Evolutionary conservation across 2,329 filamentous ascomycete species (phyloP).

Genomic region (Ophiostoma himal-ulmi): DNA sequence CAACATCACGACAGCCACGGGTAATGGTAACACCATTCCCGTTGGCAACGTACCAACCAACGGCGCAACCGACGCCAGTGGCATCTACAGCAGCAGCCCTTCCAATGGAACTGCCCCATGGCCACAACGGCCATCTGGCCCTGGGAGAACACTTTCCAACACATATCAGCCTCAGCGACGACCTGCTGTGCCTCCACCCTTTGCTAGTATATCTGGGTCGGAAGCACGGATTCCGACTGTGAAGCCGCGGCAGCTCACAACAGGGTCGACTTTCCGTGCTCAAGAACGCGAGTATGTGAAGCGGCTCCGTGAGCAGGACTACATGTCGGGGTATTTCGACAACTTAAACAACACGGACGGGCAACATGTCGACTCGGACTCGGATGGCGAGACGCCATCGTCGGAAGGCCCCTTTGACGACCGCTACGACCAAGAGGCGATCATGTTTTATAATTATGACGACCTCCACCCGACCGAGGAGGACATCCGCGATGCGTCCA

Average conservation of each 20-base stretch:
- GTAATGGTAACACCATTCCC: constrained; percentile 19
- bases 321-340: constrained; percentile 64
- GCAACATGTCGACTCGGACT: constrained; percentile 67
- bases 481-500: constrained; percentile 80
- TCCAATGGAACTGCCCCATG: constrained; percentile 33
- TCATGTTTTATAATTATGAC: constrained; percentile 88
- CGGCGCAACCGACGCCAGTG: neutral
- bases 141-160: constrained; percentile 67
- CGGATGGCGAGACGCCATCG: constrained; percentile 83
- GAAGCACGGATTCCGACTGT: constrained; percentile 41
- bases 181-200: constrained; percentile 39
- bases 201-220: constrained; percentile 26
- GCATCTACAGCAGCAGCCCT: constrained; percentile 17
- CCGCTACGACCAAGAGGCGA: constrained; percentile 81
- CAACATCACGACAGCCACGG: neutral
- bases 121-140: constrained; percentile 61
- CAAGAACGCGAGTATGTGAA: constrained; percentile 95
- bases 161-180: constrained; percentile 67
- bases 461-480: constrained; percentile 83
- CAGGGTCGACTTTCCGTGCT: constrained; percentile 53
- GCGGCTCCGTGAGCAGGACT: constrained; percentile 70
- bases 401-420: constrained; percentile 82
- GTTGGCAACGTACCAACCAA: constrained; percentile 16
- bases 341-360: constrained; percentile 58
- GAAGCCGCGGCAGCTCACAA: constrained; percentile 46